Conservation (phyloP, 805 yeast species). For the Pichia nanzhaoensis region DNA sequence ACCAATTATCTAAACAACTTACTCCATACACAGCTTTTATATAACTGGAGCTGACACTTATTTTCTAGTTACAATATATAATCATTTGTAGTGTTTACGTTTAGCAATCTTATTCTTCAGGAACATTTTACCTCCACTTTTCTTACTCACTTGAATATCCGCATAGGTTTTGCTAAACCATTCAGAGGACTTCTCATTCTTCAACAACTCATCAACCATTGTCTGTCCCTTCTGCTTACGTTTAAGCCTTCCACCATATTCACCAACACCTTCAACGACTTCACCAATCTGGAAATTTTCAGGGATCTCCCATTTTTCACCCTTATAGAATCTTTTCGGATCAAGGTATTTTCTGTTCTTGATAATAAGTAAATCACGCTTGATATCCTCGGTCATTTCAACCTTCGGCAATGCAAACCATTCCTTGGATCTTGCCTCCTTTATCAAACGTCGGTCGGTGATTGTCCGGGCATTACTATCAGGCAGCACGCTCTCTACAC, state of each 20-base stretch:
- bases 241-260: slow-evolving; percentile 63
- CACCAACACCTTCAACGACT: slow-evolving; percentile 73
- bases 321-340: slow-evolving; percentile 92
- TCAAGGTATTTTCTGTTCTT: slow-evolving; percentile 88
- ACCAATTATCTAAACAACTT: slow-evolving; percentile 1
- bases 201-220: slow-evolving; percentile 74
- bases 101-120: slow-evolving; percentile 56
- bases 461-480: slow-evolving; percentile 15
- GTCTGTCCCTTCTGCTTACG: slow-evolving; percentile 71
- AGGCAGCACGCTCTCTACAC: slow-evolving; percentile 29
- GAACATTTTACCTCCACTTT: slow-evolving; percentile 59
- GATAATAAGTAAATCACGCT: slow-evolving; percentile 70
- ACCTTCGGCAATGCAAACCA: slow-evolving; percentile 83
- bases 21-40: too few relatives aligned
- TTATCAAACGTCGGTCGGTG: slow-evolving; percentile 13
- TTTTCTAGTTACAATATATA: too few relatives aligned
- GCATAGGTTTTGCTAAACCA: slow-evolving; percentile 81
- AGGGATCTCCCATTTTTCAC: slow-evolving; percentile 66
- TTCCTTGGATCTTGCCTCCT: slow-evolving; percentile 42
- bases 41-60: too few relatives aligned
- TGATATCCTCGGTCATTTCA: slow-evolving; percentile 63
- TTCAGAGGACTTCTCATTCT: slow-evolving; percentile 58
- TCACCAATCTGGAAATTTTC: slow-evolving; percentile 81
- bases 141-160: slow-evolving; percentile 59
- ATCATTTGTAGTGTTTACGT: slow-evolving; percentile 41